Evolutionary conservation across 2,329 filamentous ascomycete species (phyloP), one percentile per base, ranked within the genome.

Genomic region (Xylariaceae sp.): DNA sequence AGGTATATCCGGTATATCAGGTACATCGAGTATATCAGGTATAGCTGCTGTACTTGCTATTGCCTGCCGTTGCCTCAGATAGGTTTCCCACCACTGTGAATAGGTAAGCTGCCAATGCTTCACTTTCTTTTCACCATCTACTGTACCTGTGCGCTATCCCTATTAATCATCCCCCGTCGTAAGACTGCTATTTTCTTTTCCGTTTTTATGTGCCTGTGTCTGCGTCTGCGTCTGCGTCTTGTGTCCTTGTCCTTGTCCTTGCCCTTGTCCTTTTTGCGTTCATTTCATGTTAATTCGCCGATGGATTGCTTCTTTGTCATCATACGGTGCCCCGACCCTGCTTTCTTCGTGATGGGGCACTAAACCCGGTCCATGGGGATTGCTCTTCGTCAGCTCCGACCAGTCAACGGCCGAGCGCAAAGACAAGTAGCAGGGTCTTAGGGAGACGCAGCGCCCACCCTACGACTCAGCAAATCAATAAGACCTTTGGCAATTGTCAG

Each of bases 381-480:
- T 51, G 48, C 54, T 61, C 52, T 50, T 48, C 55, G 60, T 53
- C 53, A 57, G 59, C 61, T 63, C 57, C 56, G 67, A 65, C 67
- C 67, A 69, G 63, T 68, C 62, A 69, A 63, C 63, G 62, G 51
- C 54, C 36, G 61, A 61, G 66, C 67, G 67, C 67, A 69, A 65
- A 57, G 32, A 42, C 30, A 61, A 57, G 66, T 47, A 37, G 43
- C 47, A 55, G 49, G 52, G 52, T 50, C 44, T 48, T 48, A 30
- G 49, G 46, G 48, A 51, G 46, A 37, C 46, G 57, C 61, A 41
- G 58, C 61, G 63, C 50, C 56, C 61, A 60, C 58, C 51, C 42
- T 47, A 51, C 50, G 29, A 59, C 55, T 59, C 68, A 72, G 70
- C 77, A 80, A 80, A 80, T 80, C 78, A 80, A 73, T 73, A 71